A percentile compares a stretch with the other conserved stretches of the same genome.
Conservation (phyloP, 2,329 filamentous ascomycete species). For the Myriangium duriaei region DNA sequence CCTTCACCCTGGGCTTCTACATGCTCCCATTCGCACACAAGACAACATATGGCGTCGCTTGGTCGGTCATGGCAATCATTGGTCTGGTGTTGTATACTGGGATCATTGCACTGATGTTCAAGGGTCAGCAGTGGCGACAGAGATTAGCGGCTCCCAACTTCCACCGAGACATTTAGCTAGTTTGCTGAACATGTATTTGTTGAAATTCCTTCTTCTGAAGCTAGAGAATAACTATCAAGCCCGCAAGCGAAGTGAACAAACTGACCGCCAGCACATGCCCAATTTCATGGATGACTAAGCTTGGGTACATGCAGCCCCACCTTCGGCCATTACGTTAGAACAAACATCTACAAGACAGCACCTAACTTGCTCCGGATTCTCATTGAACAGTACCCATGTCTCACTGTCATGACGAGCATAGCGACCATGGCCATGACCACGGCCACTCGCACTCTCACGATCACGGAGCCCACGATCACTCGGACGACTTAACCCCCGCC, state of each 20-base stretch:
- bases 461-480: constrained; percentile 65
- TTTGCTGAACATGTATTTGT: no score
- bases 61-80: constrained; percentile 13
- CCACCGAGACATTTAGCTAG: constrained; percentile 11
- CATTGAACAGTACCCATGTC: no score
- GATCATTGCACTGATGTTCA: constrained; percentile 10
- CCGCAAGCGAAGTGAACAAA: no score
- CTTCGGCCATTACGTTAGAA: no score
- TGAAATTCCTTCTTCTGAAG: no score
- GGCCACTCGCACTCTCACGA: constrained; percentile 40
- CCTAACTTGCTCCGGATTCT: no score
- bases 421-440: constrained; percentile 30
- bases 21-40: constrained; percentile 14
- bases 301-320: no score
- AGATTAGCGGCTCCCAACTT: constrained; percentile 10
- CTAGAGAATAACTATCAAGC: no score
- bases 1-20: constrained; percentile 24
- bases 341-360: no score
- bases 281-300: no score
- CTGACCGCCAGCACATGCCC: no score
- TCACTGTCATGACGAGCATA: constrained; percentile 37
- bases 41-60: constrained; percentile 14
- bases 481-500: constrained; percentile 82
- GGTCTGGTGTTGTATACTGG: constrained; percentile 7
- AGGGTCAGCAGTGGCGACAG: constrained; percentile 9